Percentiles rank a stretch among this genome's conserved stretches.
phyloP scores from a whole-genome alignment of 176 grass and related monocot genomes.

The Phragmites australis region DNA sequence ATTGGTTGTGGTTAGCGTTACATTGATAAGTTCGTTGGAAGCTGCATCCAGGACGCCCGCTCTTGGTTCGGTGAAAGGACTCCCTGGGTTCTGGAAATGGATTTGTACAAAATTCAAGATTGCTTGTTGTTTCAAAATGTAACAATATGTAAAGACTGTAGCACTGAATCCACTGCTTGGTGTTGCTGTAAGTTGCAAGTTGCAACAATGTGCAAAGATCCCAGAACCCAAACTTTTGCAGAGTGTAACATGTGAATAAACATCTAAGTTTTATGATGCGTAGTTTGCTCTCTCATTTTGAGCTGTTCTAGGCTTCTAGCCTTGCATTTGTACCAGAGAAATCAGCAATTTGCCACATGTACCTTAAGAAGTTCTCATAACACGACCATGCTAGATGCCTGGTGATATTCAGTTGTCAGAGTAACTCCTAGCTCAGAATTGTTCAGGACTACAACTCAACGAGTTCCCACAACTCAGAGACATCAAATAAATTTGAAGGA shows the following conservation, averaged over 20 bases:
- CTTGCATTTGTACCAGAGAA: not conserved
- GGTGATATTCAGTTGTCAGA: not conserved
- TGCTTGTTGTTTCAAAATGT: constrained; percentile 6
- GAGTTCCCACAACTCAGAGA: not conserved
- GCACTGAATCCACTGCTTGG: not conserved
- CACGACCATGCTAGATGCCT: not conserved
- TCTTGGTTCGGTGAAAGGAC: not conserved
- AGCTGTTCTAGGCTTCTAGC: not conserved
- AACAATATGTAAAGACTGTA: constrained; percentile 29
- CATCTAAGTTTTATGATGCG: not conserved
- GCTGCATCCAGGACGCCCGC: not conserved
- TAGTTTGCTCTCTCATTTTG: not conserved
- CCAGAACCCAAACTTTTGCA: not conserved
- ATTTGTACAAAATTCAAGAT: constrained; percentile 10
- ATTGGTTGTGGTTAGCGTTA: not conserved
- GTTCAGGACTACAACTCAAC: no score
- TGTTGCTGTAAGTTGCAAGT: constrained; percentile 21
- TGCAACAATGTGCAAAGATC: constrained; percentile 23
- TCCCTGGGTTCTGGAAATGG: not conserved
- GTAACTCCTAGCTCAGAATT: not conserved
- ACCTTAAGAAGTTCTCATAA: not conserved
- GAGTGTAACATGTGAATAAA: constrained; percentile 2
- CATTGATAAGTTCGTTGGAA: not conserved
- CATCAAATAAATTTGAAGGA: not conserved
- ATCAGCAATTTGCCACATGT: not conserved